Evolutionary conservation across 2,329 filamentous ascomycete genomes (phyloP).

Genomic region (Alternaria dauci): DNA sequence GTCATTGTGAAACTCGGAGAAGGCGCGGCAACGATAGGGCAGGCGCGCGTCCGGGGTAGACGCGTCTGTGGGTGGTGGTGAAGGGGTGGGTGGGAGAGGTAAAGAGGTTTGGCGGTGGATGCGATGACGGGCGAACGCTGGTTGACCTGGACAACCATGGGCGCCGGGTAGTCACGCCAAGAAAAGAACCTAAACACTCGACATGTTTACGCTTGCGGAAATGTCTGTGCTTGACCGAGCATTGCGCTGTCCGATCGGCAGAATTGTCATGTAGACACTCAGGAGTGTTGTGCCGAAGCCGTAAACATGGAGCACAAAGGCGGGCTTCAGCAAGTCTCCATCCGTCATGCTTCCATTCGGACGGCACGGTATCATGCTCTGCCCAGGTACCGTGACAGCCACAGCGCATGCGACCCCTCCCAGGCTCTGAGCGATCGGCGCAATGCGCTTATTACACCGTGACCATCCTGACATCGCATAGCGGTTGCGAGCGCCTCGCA

Average conservation of each 20-base stretch:
- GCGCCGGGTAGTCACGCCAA: slow-evolving; percentile 28
- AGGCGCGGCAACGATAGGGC: slow-evolving; percentile 25
- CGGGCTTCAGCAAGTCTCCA: slow-evolving; percentile 1
- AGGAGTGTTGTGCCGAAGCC: not conserved
- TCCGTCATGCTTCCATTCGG: not conserved
- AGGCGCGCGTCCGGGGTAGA: slow-evolving; percentile 31
- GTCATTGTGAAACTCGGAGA: slow-evolving; percentile 31
- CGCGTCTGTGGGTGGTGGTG: slow-evolving; percentile 31
- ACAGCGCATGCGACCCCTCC: slow-evolving; percentile 13
- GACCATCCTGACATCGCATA: not conserved
- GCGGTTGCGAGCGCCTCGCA: not conserved
- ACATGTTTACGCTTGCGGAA: slow-evolving; percentile 32
- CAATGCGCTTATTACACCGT: not conserved
- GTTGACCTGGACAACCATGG: slow-evolving; percentile 31
- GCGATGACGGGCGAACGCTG: slow-evolving; percentile 26
- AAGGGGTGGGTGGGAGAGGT: slow-evolving; percentile 25
- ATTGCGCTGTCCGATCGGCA: not conserved
- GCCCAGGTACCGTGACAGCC: not conserved
- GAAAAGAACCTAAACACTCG: slow-evolving; percentile 35
- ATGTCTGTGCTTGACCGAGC: slow-evolving; percentile 5
- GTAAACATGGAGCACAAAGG: not conserved
- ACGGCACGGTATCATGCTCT: not conserved
- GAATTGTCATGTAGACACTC: not conserved
- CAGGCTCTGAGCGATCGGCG: not conserved
- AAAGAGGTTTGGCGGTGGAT: slow-evolving; percentile 45